Conservation (phyloP, 495 filamentous ascomycete species). For the Glutinoglossum americanum region DNA sequence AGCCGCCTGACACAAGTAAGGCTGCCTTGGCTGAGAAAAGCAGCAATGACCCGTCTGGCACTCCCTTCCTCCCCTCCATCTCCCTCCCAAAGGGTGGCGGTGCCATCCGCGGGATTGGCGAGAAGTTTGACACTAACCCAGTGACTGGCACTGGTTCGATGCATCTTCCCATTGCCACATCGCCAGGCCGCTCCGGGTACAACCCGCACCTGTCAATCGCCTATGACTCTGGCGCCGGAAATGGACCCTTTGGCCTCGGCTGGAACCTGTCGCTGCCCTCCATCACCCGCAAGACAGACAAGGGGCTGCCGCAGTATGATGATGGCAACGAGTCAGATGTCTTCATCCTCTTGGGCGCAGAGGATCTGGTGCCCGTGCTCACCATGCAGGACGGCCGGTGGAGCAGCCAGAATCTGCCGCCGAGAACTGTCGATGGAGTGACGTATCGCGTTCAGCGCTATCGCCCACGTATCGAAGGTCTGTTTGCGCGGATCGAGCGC, state of each 20-base stretch:
- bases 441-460: conserved; percentile 3
- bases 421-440: conserved; percentile 3
- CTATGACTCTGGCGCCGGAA: conserved; percentile 15
- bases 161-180: background rate
- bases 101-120: background rate
- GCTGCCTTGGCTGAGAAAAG: too few relatives aligned
- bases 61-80: too few relatives aligned
- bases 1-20: too few relatives aligned
- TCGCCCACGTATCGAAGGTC: conserved; percentile 7
- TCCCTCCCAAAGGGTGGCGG: background rate
- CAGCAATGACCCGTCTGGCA: too few relatives aligned
- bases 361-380: background rate
- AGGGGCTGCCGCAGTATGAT: conserved; percentile 13
- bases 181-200: background rate
- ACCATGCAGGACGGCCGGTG: too few relatives aligned
- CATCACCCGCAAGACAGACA: conserved; percentile 15
- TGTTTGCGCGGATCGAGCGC: conserved; percentile 11
- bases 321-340: conserved; percentile 6
- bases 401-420: background rate
- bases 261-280: conserved; percentile 11
- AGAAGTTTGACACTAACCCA: background rate
- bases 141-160: background rate
- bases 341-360: background rate
- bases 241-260: conserved; percentile 18
- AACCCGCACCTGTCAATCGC: conserved; percentile 5